Evolutionary conservation across 495 filamentous ascomycete genomes (phyloP), one percentile per base, ranked within the genome.

Genomic region (Articulospora tetracladia): DNA sequence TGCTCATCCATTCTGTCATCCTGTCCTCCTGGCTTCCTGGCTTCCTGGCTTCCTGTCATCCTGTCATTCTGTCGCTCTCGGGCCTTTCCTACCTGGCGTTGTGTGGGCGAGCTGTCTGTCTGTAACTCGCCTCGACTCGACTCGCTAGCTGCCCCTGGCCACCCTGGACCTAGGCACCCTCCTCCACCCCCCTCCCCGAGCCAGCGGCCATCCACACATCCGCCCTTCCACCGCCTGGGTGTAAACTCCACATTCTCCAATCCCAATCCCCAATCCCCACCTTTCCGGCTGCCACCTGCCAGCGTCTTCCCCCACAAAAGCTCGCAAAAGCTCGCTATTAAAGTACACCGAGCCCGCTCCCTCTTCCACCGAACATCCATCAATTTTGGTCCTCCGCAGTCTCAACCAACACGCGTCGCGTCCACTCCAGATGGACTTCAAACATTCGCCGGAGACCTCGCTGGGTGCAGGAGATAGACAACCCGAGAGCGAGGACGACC

Each of bases 401-500:
- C 49, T 59, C 57, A 59, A 25, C 22, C 15, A 39, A 20, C 49
- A 8, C 49, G 48, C 28, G 32, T 10, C 22, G 26, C 48, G 46
- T 51, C 57, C 48, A 44, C 30, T 25, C 36, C 49, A 28, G 39
- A 68, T 68, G 63, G 63, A 68, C 30, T 52, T 59, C 50, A 61
- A 64, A 57, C 53, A 49, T n/a, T 66, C 66, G n/a, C 63, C 63
- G 11, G 49, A 53, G 8, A 4, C 48, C 2, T 63, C 60, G 1
- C 28, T 59, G n/a, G 47, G 55, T 41, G 59, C 55, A 28, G 59
- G 28, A 7, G 50, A n/a, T 24, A 60, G 32, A 26, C 60, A 55
- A 15, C 61, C 64, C 60, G 67, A 69, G 27, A 65, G 53, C 54
- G 64, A 69, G 17, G 66, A 60, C 1, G 67, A 69, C 17, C 63